Base-by-base conservation (phyloP, 2,329 filamentous ascomycete species). In the Aureobasidium sp. region DNA sequence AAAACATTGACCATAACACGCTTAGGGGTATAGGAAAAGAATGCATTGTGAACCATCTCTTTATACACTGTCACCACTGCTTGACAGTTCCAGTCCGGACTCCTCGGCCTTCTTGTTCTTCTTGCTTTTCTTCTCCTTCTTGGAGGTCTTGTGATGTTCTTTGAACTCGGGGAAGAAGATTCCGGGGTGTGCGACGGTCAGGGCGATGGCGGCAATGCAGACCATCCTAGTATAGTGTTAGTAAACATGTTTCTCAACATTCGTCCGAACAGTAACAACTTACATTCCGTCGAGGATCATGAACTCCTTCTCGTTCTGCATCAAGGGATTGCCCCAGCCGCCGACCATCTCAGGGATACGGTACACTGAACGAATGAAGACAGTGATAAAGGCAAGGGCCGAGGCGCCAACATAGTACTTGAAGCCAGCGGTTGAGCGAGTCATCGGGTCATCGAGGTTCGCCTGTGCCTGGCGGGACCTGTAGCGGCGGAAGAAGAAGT, bases 341-440 rank as follows among this genome's bases (percentile, higher is more conserved):
- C 77, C 76, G 4, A 76, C 74, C 77, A 79, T 79, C 65, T 79
- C 77, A 4, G 77, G 77, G 7, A 79, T 69, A 69, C 76, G 78
- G 61, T 54, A 47, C 46, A 84, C 79, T 67, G 81, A 85, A 27
- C 87, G 77, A 66, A 83, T 81, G 65, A 88, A 83, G 67, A 89
- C 85, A 67, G 78, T 80, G 13, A 87, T 57, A n/a, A 84, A 85
- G 2, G 84, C 78, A 2, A 86, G 69, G 1, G 74, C 69, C 19
- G 87, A 75, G 11, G 80, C 81, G n/a, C 66, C 67, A 5, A 84
- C 69, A 69, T 86, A 87, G 13, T 75, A 74, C 59, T 74, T 75
- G 73, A 86, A 85, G 58, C 46, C 53, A 31, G 19, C 61, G 61
- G 45, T 61, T 9, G 54, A 50, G 37, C 38, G 25, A 29, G 38